These are phyloP conservation scores for Neoboletus magnificus DNA, from an alignment of 768 basidiomycete species.

Conservation along the genomic window DNA sequence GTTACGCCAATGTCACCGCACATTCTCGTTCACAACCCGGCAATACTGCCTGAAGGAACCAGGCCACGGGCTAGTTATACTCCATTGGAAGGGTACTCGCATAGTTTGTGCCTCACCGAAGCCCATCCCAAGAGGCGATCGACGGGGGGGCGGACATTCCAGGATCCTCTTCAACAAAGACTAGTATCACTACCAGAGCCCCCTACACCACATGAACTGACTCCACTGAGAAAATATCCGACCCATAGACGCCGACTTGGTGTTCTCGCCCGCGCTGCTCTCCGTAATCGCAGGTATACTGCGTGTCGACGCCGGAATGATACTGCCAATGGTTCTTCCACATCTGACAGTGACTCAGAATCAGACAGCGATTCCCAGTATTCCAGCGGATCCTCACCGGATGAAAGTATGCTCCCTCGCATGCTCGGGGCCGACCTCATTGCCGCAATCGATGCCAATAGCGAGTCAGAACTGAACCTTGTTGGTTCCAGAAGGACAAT, in stretches of 20 bases:
- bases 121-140: neutral
- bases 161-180: neutral
- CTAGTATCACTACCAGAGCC: neutral
- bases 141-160: neutral
- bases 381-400: slow-evolving; percentile 20
- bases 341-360: slow-evolving; percentile 17
- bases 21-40: neutral
- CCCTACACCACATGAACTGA: neutral
- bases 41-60: neutral
- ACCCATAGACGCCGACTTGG: slow-evolving; percentile 9
- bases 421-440: slow-evolving; percentile 28
- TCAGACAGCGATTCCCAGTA: slow-evolving; percentile 16
- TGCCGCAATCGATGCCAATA: slow-evolving; percentile 27
- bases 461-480: slow-evolving; percentile 22
- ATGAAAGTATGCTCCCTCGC: slow-evolving; percentile 20
- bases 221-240: neutral
- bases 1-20: neutral
- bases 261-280: slow-evolving; percentile 19
- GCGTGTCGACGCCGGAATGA: neutral
- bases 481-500: neutral
- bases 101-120: slow-evolving; percentile 1
- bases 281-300: slow-evolving; percentile 17
- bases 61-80: slow-evolving; percentile 2
- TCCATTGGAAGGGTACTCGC: neutral
- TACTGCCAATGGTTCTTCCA: slow-evolving; percentile 1